Base-by-base conservation (phyloP, 208 protist genomes). In the Borovskyia barvae region DNA sequence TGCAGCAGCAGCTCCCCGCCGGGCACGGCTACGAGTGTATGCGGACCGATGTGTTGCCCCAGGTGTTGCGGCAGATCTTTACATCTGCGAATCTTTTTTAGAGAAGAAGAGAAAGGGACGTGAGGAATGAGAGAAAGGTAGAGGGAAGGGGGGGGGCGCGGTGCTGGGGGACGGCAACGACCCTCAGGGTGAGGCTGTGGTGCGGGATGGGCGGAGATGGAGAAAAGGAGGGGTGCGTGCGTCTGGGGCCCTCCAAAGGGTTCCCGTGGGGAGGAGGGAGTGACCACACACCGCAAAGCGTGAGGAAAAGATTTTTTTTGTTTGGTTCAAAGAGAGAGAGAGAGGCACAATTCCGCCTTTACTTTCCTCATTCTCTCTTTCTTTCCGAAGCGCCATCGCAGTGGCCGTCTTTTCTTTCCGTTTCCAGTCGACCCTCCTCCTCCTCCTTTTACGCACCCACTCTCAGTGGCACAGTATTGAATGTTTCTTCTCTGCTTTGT, bases 61-160 rank as follows among this genome's bases (percentile, higher is more conserved):
- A 85, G 57, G 82, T 93, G 39, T 71, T 97, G 58, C 90, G 90
- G 45, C 77, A 90, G 55, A 97, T 97, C 47, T 94, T 94, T 47
- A 72, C 78, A 9, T 85, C 87, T 15, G 82, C 79, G 11, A 80
- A 88, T 45, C 40, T 94, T 6, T 68, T 94, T 14, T 86, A 70
- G 72, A n/a, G n/a, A n/a, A n/a, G n/a, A n/a, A n/a, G n/a, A n/a
- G 2, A 3, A 42, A 3, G 66, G 26, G 4, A 41, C 28, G 35
- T 49, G 54, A 63, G 40, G 32, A 40, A 11, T n/a, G n/a, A n/a
- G n/a, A n/a, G n/a, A n/a, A n/a, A n/a, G n/a, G n/a, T n/a, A n/a
- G n/a, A n/a, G n/a, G n/a, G n/a, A n/a, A n/a, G n/a, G n/a, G n/a
- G n/a, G n/a, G n/a, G n/a, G n/a, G n/a, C n/a, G n/a, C n/a, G n/a